These are phyloP conservation scores for Leccinum barrowsii DNA, from an alignment of 768 basidiomycete genomes.

Conservation along the genomic window DNA sequence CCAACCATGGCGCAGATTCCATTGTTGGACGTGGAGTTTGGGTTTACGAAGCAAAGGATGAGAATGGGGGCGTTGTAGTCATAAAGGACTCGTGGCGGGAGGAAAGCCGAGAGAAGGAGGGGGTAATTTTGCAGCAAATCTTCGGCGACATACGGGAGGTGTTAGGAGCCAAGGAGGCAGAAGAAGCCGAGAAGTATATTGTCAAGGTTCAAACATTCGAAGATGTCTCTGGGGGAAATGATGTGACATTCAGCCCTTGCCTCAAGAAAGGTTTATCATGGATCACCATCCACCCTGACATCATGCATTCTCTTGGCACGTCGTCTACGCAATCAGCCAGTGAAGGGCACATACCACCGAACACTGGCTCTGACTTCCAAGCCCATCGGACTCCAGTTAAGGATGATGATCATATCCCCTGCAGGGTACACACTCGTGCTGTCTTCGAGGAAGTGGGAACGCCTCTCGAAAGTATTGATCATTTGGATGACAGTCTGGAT, in stretches of 20 bases:
- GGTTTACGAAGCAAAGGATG: constrained; percentile 5
- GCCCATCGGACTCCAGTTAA: too few relatives aligned
- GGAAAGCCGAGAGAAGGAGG: background rate
- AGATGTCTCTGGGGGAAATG: background rate
- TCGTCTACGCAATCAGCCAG: fast-evolving
- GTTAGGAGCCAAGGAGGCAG: background rate
- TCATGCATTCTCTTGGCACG: too few relatives aligned
- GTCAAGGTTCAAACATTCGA: background rate
- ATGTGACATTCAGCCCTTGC: too few relatives aligned
- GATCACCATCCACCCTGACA: too few relatives aligned
- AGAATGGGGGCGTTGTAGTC: background rate
- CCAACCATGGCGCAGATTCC: background rate
- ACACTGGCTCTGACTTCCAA: too few relatives aligned
- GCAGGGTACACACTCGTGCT: background rate
- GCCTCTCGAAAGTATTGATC: background rate
- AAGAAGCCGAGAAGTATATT: background rate
- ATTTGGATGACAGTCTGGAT: background rate
- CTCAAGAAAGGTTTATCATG: too few relatives aligned
- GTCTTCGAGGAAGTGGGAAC: background rate
- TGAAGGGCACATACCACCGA: too few relatives aligned
- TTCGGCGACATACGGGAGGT: background rate
- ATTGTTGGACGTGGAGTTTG: background rate
- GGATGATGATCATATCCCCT: too few relatives aligned
- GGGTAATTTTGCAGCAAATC: background rate
- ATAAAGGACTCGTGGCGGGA: constrained; percentile 15